Evolutionary conservation across 441 rosid species (phyloP).

Genomic region (Flueggea neowawraea): DNA sequence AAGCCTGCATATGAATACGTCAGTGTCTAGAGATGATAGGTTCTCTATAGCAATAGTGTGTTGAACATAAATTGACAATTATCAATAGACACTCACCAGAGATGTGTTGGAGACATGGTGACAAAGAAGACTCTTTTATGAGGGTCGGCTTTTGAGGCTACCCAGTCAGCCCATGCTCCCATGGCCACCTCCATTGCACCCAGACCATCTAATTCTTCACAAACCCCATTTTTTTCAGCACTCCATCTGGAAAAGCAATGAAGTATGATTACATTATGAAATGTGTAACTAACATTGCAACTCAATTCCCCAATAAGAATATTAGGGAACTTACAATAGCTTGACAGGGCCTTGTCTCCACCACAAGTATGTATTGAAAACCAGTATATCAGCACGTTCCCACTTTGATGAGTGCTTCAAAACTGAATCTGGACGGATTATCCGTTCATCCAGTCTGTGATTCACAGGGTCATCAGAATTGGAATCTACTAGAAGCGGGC

Average conservation of each 20-base stretch:
- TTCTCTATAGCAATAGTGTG: neutral
- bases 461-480: conserved; percentile 98
- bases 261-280: conserved; percentile 6
- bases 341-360: conserved; percentile 98
- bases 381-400: conserved; percentile 87
- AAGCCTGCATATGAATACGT: no score
- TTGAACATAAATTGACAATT: no score
- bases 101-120: conserved; percentile 96
- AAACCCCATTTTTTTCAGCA: conserved; percentile 51
- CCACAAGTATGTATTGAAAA: conserved; percentile 95
- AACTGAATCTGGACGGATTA: conserved; percentile 88
- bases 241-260: conserved; percentile 67
- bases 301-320: neutral
- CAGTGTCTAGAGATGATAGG: no score
- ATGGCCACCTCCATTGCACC: conserved; percentile 93
- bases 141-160: conserved; percentile 50
- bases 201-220: conserved; percentile 75
- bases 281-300: neutral
- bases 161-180: conserved; percentile 93
- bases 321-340: conserved; percentile 49
- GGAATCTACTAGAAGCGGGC: conserved; percentile 95
- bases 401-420: conserved; percentile 88
- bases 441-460: conserved; percentile 73
- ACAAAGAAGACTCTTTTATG: conserved; percentile 62
- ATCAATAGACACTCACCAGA: conserved; percentile 39